Conservation (phyloP, 2,329 filamentous ascomycete species). For the Aspergillus unguis region DNA sequence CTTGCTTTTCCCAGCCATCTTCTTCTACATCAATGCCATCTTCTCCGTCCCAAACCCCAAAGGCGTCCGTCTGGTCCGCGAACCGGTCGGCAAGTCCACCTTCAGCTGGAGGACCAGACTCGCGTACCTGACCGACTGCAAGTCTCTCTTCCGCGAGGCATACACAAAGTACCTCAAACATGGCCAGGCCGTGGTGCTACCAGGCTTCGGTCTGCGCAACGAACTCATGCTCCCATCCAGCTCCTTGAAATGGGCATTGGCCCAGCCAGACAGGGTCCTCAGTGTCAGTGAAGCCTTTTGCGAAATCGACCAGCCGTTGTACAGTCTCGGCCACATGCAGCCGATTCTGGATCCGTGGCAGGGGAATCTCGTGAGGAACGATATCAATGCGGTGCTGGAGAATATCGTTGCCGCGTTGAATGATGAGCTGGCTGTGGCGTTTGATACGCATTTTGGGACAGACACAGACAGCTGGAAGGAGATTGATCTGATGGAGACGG, state of each 20-base stretch:
- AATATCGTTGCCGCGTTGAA: conserved; percentile 14
- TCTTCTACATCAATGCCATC: conserved; percentile 4
- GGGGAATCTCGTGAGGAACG: conserved; percentile 16
- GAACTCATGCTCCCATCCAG: conserved; percentile 45
- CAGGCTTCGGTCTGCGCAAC: conserved; percentile 39
- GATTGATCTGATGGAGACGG: conserved; percentile 21
- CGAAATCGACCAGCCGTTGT: conserved; percentile 27
- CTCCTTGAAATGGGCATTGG: conserved; percentile 40
- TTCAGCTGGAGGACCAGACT: conserved; percentile 6
- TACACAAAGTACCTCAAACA: conserved; percentile 41
- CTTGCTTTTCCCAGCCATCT: background rate
- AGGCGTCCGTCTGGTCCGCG: background rate
- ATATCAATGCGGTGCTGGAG: conserved; percentile 22
- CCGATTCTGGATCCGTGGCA: conserved; percentile 37
- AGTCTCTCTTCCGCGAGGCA: conserved; percentile 6
- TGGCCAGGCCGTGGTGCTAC: conserved; percentile 43
- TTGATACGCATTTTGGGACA: conserved; percentile 23
- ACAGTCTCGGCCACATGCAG: conserved; percentile 38
- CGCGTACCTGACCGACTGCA: conserved; percentile 1
- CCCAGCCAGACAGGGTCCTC: conserved; percentile 41
- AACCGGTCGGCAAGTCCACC: background rate
- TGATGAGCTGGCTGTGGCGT: conserved; percentile 24
- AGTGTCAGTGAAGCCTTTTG: conserved; percentile 36
- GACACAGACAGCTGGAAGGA: conserved; percentile 24
- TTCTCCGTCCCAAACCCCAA: background rate